These are phyloP conservation scores for Hypoxylon cercidicola DNA, from an alignment of 495 filamentous ascomycete genomes.

Conservation along the genomic window DNA sequence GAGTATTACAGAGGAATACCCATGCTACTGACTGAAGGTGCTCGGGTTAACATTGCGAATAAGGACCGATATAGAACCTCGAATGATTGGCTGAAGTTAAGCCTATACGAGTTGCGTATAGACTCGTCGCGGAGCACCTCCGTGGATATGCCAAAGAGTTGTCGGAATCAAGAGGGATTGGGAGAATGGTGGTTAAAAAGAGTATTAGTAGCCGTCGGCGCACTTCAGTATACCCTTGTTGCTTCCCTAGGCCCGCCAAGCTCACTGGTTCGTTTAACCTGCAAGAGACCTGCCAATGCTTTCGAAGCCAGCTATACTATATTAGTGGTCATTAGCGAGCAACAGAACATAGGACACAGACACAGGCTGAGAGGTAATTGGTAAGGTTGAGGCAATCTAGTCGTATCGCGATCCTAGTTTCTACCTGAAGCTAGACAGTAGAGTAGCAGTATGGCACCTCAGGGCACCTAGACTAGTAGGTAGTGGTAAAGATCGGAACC, in stretches of 20 bases:
- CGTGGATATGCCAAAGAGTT: conserved; percentile 30
- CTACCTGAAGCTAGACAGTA: conserved; percentile 34
- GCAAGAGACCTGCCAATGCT: conserved; percentile 4
- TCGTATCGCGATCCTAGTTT: conserved; percentile 33
- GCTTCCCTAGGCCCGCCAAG: conserved; percentile 1
- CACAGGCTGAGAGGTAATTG: conserved; percentile 23
- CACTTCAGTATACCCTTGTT: conserved; percentile 17
- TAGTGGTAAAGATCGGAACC: conserved; percentile 34
- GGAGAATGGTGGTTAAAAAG: conserved; percentile 34
- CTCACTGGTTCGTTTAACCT: conserved; percentile 12
- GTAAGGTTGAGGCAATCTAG: conserved; percentile 28
- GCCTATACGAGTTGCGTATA: conserved; percentile 39
- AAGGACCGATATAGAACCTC: conserved; percentile 35
- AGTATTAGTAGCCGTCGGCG: conserved; percentile 25
- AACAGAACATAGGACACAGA: neutral
- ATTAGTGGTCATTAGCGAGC: conserved; percentile 5
- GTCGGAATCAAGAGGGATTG: conserved; percentile 31
- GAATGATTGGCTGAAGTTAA: conserved; percentile 39
- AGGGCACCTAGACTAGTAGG: conserved; percentile 29
- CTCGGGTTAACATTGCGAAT: conserved; percentile 43
- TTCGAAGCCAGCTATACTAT: conserved; percentile 8
- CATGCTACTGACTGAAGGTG: conserved; percentile 42
- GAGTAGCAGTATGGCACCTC: no score
- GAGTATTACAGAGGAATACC: conserved; percentile 28
- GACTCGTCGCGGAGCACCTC: conserved; percentile 38